Conservation (phyloP, 2,329 filamentous ascomycete genomes). For the Ploettnerulaceae sp. region DNA sequence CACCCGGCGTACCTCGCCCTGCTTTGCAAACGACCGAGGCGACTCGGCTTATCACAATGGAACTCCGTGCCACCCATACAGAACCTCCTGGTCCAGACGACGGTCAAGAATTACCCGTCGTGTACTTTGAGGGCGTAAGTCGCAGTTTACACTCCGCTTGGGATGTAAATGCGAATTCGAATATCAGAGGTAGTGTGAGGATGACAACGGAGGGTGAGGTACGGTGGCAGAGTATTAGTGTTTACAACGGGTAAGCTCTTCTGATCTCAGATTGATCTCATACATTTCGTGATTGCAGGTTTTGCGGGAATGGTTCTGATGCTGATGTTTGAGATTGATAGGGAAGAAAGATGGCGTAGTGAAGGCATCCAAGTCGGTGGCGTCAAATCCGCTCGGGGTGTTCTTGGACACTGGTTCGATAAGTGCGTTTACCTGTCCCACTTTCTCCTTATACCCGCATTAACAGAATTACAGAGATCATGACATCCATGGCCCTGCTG, state of each 20-base stretch:
- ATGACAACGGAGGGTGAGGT: conserved; percentile 67
- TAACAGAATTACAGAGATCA: conserved; percentile 44
- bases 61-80: conserved; percentile 56
- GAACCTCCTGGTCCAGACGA: conserved; percentile 54
- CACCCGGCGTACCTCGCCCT: conserved; percentile 41
- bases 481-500: conserved; percentile 63
- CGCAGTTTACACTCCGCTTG: conserved; percentile 57
- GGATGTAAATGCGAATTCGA: conserved; percentile 65
- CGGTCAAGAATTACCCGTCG: conserved; percentile 55
- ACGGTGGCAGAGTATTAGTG: conserved; percentile 66
- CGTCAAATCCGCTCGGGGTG: conserved; percentile 56
- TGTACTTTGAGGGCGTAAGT: conserved; percentile 61
- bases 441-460: background rate
- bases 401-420: conserved; percentile 75
- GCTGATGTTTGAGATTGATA: conserved; percentile 27
- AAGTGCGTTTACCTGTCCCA: conserved; percentile 49
- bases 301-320: too few species aligned
- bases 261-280: background rate
- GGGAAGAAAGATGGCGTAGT: conserved; percentile 69
- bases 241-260: conserved; percentile 46
- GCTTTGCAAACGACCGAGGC: conserved; percentile 61
- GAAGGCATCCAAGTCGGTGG: conserved; percentile 74
- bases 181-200: conserved; percentile 59
- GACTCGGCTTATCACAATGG: conserved; percentile 65
- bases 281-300: background rate